Base-by-base conservation (phyloP, 331 rosid genomes). In the Erythrophleum ivorense region DNA sequence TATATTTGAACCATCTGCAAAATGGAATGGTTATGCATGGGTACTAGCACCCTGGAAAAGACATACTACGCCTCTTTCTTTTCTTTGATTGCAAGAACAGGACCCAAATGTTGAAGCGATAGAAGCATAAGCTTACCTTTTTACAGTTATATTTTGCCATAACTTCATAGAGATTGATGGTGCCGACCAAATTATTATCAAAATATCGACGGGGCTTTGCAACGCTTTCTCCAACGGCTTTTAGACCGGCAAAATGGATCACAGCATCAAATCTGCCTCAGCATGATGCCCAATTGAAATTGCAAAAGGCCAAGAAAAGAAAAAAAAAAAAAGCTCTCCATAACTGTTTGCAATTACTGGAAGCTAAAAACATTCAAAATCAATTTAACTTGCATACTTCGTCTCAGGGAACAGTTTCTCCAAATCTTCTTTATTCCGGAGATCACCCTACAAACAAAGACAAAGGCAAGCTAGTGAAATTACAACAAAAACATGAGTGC, bases 211-310 rank as follows among this genome's bases (percentile, higher is more conserved):
- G 88, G 13, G 92, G 92, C 45, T 86, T 48, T 0, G 79, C 89
- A 69, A 91, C 92, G 67, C 92, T 91, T 83, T 91, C 95, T 59
- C 89, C 92, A 34, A 91, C 95, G 79, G 92, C 92, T 81, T 91
- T 89, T 3, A 89, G 88, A 43, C 95, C 92, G 57, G 95, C 92
- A 86, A 89, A 89, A 81, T 87, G 93, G 79, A 93, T 87, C 40
- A 93, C 97, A 29, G 94, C 97, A 71, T 91, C 97, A 71, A 91
- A 93, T 65, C 95, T 91, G 81, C 54, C 29, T 29, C 82, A 75
- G 12, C 41, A 5, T 21, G 18, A 19, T 4, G 54, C 69, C 57
- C 50, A 54, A 38, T 34, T 73, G 57, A 59, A 59, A 18, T 46
- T 46, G 8, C 14, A 36, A 36, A 36, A 36, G 40, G 40, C 50